These are phyloP conservation scores for Naumovozyma baii DNA, from an alignment of 805 yeast species.

Conservation along the genomic window DNA sequence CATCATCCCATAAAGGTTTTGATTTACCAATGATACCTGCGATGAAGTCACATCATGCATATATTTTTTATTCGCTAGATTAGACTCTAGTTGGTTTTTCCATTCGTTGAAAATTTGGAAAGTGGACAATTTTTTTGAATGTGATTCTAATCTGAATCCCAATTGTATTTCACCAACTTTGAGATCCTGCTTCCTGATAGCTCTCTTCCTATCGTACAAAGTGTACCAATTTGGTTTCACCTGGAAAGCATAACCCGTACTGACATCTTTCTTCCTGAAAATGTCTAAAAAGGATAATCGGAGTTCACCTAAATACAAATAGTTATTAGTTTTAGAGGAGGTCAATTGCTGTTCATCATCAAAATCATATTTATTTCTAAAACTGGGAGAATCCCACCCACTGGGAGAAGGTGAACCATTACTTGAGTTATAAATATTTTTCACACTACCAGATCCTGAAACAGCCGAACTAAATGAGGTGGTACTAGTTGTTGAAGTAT, in stretches of 20 bases:
- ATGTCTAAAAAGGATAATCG: slow-evolving; percentile 22
- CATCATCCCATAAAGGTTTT: not conserved
- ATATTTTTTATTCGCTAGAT: slow-evolving; percentile 2
- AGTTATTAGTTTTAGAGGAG: slow-evolving; percentile 4
- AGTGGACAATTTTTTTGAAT: slow-evolving; percentile 10
- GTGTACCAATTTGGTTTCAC: slow-evolving; percentile 19
- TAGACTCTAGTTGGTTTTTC: slow-evolving; percentile 9
- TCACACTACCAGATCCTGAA: not conserved
- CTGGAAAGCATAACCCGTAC: slow-evolving; percentile 14
- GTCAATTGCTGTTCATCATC: not conserved
- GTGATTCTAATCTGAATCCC: slow-evolving; percentile 13
- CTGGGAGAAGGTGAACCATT: slow-evolving; percentile 1
- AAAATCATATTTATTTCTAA: not conserved
- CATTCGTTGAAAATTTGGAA: slow-evolving; percentile 18
- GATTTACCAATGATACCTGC: not conserved
- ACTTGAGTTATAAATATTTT: not conserved
- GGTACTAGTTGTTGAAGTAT: not conserved
- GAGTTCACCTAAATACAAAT: slow-evolving; percentile 26
- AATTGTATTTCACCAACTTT: slow-evolving; percentile 22
- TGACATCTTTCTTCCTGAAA: slow-evolving; percentile 13
- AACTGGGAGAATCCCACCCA: not conserved
- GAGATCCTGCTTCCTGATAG: slow-evolving; percentile 4
- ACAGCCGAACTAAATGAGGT: not conserved
- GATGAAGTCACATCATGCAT: not conserved
- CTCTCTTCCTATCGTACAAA: slow-evolving; percentile 17